These are phyloP conservation scores for Sphaerulina musiva DNA, from an alignment of 2,329 filamentous ascomycete genomes.

Conservation along the genomic window DNA sequence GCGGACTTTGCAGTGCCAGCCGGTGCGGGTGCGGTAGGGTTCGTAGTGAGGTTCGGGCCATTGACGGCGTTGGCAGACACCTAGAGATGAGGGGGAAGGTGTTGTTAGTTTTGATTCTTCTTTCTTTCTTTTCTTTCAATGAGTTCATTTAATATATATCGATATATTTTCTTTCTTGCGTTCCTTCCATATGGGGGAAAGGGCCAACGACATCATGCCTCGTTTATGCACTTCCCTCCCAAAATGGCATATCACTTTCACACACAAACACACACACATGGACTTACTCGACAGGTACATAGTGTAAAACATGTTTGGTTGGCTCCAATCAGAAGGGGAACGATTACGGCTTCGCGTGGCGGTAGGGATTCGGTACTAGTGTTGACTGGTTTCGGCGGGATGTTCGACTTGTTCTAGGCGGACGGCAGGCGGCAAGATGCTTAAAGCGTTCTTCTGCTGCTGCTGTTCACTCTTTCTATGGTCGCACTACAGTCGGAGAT, in stretches of 20 bases:
- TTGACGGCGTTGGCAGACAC: slow-evolving; percentile 87
- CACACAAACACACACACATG: no score
- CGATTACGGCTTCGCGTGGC: slow-evolving; percentile 16
- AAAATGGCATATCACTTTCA: slow-evolving; percentile 20
- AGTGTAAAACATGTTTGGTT: slow-evolving; percentile 37
- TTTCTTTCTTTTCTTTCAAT: no score
- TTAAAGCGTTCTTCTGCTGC: slow-evolving; percentile 18
- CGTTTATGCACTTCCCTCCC: slow-evolving; percentile 12
- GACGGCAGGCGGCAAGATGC: slow-evolving; percentile 28
- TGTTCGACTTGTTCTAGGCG: slow-evolving; percentile 19
- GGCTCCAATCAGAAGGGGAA: slow-evolving; percentile 19
- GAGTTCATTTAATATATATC: no score
- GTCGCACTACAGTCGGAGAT: slow-evolving; percentile 29
- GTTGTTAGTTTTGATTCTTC: slow-evolving; percentile 2
- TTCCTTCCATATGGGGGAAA: slow-evolving; percentile 16
- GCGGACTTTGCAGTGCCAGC: slow-evolving; percentile 82
- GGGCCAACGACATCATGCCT: slow-evolving; percentile 13
- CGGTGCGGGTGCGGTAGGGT: slow-evolving; percentile 64
- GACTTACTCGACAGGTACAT: slow-evolving; percentile 54
- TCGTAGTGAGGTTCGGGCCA: slow-evolving; percentile 91
- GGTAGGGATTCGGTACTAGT: slow-evolving; percentile 15
- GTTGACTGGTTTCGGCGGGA: slow-evolving; percentile 19
- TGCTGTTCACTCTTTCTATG: neutral
- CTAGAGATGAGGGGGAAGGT: slow-evolving; percentile 48
- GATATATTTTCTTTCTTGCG: no score